Evolutionary conservation across 1,139 yeast genomes (phyloP), one percentile per base, ranked within the genome.

Genomic region (Blastobotrys arbuscula): DNA sequence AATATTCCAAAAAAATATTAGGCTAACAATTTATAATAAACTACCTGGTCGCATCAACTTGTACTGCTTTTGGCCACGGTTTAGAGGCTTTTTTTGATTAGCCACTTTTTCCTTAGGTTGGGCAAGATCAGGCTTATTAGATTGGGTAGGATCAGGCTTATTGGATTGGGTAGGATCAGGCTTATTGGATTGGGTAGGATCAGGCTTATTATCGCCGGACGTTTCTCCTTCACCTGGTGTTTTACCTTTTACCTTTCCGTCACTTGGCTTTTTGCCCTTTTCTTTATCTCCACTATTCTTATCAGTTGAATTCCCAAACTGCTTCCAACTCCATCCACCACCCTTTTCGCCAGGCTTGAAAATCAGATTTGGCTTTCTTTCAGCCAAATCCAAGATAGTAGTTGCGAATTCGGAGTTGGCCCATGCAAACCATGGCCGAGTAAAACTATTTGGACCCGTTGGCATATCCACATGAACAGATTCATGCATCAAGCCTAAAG

Each of bases 401-500:
- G 84, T 85, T 10, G 92, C 96, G 67, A 88, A 87, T 65, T 88
- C 96, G 0, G 95, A 81, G 62, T 88, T 89, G 59, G 95, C 87
- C 96, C 96, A 89, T 2, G 96, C 85, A 69, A 89, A 89, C 96
- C 96, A 88, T 1, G 90, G 77, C 51, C 95, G 70, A 0, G 95
- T 84, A 55, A 54, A 70, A 8, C 59, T 57, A 59, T 66, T 83
- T 8, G 21, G 19, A 9, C 63, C 61, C 21, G 50, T 45, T 1
- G 71, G 70, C 2, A 76, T 69, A 57, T 82, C 76, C 2, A 87
- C 95, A 55, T 84, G 71, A 3, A 88, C 79, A 53, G 86, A 78
- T 67, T 88, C 96, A 62, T 88, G 96, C 80, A 88, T 82, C 50
- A 88, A 72, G 0, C 96, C 96, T 16, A 87, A 69, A 0, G 81